A percentile compares a stretch with the other conserved stretches of the same genome.
Conservation (phyloP, 352 stramenopile genomes). For the Globisporangium emineosum region DNA sequence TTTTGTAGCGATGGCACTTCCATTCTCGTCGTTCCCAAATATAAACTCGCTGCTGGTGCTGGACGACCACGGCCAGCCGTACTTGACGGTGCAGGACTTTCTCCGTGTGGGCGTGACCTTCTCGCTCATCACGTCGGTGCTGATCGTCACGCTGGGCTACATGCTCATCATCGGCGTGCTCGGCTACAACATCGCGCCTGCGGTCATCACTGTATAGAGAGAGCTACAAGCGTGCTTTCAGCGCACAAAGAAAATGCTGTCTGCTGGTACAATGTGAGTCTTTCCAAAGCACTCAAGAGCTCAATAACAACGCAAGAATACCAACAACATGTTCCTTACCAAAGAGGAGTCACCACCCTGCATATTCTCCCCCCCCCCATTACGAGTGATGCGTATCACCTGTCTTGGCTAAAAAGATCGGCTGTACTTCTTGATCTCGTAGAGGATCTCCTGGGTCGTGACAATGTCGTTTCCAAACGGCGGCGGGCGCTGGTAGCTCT, state of each 20-base stretch:
- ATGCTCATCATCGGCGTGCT: constrained; percentile 79
- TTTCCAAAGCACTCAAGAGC: not conserved
- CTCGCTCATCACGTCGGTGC: constrained; percentile 75
- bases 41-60: constrained; percentile 91
- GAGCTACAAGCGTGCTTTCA: constrained; percentile 6
- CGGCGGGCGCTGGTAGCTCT: constrained; percentile 74
- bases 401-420: constrained; percentile 76
- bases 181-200: constrained; percentile 66
- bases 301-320: not conserved
- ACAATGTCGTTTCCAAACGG: constrained; percentile 94
- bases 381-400: too few species aligned
- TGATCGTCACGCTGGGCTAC: constrained; percentile 87
- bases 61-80: constrained; percentile 86
- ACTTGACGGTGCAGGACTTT: constrained; percentile 87
- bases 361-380: too few species aligned
- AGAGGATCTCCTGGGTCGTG: constrained; percentile 94
- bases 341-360: not conserved
- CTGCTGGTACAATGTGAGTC: not conserved
- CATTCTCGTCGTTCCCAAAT: constrained; percentile 92
- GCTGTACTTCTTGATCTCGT: constrained; percentile 98
- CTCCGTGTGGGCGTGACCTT: constrained; percentile 83
- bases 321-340: not conserved
- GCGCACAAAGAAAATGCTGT: not conserved
- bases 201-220: constrained; percentile 23
- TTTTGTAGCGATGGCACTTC: constrained; percentile 78